Conservation (phyloP, 2,329 filamentous ascomycete genomes). For the Colletotrichum scovillei region DNA sequence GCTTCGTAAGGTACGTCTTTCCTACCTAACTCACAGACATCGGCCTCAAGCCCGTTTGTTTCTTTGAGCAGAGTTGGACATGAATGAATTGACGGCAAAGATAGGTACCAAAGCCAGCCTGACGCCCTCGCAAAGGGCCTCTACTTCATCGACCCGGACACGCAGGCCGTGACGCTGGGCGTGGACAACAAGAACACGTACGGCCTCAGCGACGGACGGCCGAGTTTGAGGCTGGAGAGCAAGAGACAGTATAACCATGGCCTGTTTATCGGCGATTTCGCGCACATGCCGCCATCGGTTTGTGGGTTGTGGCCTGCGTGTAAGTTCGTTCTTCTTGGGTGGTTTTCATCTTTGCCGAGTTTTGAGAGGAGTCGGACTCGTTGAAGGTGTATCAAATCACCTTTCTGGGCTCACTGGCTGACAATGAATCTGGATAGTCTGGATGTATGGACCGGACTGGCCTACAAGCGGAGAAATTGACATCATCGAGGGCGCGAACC, state of each 20-base stretch:
- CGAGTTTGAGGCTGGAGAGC: conserved; percentile 75
- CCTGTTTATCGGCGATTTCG: conserved; percentile 77
- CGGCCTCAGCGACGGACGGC: conserved; percentile 53
- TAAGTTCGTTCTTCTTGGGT: conserved; percentile 45
- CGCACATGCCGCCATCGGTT: conserved; percentile 77
- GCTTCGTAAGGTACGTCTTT: conserved; percentile 72
- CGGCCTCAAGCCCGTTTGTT: no score
- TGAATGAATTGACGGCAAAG: neutral
- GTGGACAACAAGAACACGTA: conserved; percentile 56
- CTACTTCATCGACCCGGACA: conserved; percentile 54
- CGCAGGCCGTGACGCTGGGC: conserved; percentile 56
- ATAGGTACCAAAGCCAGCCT: conserved; percentile 56
- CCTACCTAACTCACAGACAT: neutral
- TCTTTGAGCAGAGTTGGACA: neutral
- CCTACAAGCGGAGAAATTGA: conserved; percentile 74
- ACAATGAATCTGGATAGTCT: conserved; percentile 50
- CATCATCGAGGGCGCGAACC: conserved; percentile 78
- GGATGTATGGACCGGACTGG: conserved; percentile 68
- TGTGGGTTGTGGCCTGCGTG: conserved; percentile 82
- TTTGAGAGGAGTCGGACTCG: neutral
- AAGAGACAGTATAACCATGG: conserved; percentile 72
- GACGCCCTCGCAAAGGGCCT: conserved; percentile 52
- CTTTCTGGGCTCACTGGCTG: neutral
- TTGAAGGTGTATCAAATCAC: neutral
- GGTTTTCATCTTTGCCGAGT: neutral